Evolutionary conservation across 768 basidiomycete genomes (phyloP), one percentile per base, ranked within the genome.

Genomic region (Boletus vermiculosoides): DNA sequence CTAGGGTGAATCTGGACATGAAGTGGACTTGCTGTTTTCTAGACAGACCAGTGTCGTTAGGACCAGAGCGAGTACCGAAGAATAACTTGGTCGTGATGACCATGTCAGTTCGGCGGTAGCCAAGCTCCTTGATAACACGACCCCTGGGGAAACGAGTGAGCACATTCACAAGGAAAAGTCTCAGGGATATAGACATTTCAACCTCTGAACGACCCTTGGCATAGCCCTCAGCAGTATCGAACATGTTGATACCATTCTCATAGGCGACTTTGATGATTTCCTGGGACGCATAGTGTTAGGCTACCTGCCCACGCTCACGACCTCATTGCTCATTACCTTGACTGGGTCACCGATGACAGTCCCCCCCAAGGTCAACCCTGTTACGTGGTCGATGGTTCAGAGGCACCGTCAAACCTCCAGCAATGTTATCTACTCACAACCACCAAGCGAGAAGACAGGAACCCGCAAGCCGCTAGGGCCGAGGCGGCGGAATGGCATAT

Each of bases 1-100:
- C 22, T 13, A 13, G 1, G 18, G 11, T 16, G 36, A 8, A n/a
- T 39, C 18, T 15, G 23, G 23, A 49, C 5, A n/a, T 15, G 20
- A 44, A 22, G 11, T 30, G 23, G 22, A 60, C 71, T 33, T 1
- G 66, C 72, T 72, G 70, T 55, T 68, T 70, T 50, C 68, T 69
- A 13, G 71, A 77, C 8, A 77, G 54, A 56, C 73, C 75, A 8
- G 59, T 66, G 48, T 74, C 74, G 47, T 79, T 80, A 11, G 78
- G 80, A 52, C 80, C 80, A 18, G 66, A 63, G 33, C 77, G 69
- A 30, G 79, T 78, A 34, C 84, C 84, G 60, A 83, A 84, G 74
- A 78, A 85, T 61, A 85, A 36, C 60, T 85, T 85, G 60, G 83
- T 85, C 31, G 80, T 76, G 60, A 85, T 72, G 64, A 85, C 67